phyloP scores from a whole-genome alignment of 176 grass and related monocot species.

The Oryza longistaminata region DNA sequence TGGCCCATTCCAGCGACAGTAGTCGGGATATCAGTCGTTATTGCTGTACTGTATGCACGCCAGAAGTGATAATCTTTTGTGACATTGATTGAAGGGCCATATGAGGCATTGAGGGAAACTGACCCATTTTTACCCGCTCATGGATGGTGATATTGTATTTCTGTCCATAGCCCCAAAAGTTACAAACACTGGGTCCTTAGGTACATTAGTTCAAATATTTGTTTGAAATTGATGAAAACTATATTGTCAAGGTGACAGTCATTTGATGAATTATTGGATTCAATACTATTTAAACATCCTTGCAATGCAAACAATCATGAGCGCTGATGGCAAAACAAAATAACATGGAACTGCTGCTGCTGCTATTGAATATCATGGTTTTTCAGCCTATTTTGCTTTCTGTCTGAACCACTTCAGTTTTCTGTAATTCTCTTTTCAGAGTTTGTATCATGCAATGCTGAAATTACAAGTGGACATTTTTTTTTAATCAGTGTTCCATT shows the following conservation, averaged over 20 bases:
- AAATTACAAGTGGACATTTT: background rate
- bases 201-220: slow-evolving; percentile 31
- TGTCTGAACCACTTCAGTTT: background rate
- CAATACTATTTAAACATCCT: background rate
- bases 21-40: slow-evolving; percentile 54
- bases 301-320: background rate
- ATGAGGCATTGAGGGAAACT: slow-evolving; percentile 14
- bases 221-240: slow-evolving; percentile 17
- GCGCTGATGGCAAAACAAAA: background rate
- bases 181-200: slow-evolving; percentile 22
- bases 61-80: slow-evolving; percentile 48
- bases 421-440: background rate
- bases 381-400: background rate
- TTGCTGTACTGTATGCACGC: slow-evolving; percentile 52
- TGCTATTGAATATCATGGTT: background rate
- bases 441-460: background rate
- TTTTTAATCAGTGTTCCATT: background rate
- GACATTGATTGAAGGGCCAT: slow-evolving; percentile 1
- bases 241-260: background rate
- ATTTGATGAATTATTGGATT: slow-evolving; percentile 6
- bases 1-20: slow-evolving; percentile 53
- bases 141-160: slow-evolving; percentile 31
- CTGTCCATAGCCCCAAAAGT: slow-evolving; percentile 6
- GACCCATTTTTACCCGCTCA: slow-evolving; percentile 35
- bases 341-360: background rate